Evolutionary conservation across 768 basidiomycete genomes (phyloP).

Genomic region (Panellus pusillus): DNA sequence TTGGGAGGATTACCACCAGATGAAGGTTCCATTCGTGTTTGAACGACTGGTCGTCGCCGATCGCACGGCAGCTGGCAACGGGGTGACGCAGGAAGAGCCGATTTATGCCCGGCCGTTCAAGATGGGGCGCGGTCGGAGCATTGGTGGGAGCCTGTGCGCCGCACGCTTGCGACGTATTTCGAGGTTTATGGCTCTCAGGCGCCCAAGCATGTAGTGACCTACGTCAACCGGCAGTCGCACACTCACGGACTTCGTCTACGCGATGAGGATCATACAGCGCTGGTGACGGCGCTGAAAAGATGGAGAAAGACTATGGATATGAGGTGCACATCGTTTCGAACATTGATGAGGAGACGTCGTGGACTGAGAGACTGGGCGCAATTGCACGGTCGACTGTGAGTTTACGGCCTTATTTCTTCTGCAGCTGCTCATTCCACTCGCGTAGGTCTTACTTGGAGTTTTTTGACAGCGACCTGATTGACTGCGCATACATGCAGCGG

Average conservation of each 20-base stretch:
- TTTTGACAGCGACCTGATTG: conserved; percentile 63
- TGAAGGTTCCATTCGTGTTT: conserved; percentile 69
- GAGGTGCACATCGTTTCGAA: conserved; percentile 57
- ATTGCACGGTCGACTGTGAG: conserved; percentile 70
- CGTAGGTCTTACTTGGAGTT: conserved; percentile 60
- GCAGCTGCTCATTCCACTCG: conserved; percentile 10
- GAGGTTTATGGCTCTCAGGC: conserved; percentile 30
- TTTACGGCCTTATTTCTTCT: conserved; percentile 10
- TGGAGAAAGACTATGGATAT: conserved; percentile 53
- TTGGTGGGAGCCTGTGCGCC: conserved; percentile 72
- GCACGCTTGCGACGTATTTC: conserved; percentile 44
- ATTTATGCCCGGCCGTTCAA: conserved; percentile 45
- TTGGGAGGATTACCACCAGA: conserved; percentile 72
- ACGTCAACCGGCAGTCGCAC: conserved; percentile 63
- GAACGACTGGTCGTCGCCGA: conserved; percentile 80
- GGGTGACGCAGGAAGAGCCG: conserved; percentile 34
- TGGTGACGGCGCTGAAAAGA: conserved; percentile 57
- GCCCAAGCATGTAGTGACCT: conserved; percentile 58
- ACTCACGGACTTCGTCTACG: conserved; percentile 49
- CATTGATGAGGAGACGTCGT: conserved; percentile 46
- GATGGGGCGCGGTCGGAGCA: conserved; percentile 43
- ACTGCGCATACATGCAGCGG: conserved; percentile 69
- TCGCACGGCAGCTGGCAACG: conserved; percentile 58
- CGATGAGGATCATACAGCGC: conserved; percentile 54
- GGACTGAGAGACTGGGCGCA: conserved; percentile 64